These are phyloP conservation scores for Vickermania ingenoplastis DNA, from an alignment of 208 protist species.

Conservation along the genomic window DNA sequence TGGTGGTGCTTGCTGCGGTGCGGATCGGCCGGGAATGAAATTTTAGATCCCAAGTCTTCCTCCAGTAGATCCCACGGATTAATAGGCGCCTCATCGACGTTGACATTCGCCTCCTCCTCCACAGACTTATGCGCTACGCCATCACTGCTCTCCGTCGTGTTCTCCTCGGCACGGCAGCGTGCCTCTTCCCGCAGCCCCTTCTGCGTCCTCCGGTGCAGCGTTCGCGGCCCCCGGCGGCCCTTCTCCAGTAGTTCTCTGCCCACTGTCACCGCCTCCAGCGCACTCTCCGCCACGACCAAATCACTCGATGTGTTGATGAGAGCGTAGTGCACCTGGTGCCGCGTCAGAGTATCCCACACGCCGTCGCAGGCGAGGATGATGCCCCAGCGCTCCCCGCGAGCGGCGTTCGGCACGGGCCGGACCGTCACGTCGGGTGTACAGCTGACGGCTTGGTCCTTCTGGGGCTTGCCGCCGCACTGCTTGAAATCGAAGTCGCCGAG, in stretches of 20 bases:
- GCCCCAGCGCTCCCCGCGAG: constrained; percentile 33
- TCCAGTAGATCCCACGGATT: neutral
- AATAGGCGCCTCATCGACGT: neutral
- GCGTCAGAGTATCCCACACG: constrained; percentile 70
- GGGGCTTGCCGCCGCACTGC: constrained; percentile 47
- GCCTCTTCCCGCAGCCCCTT: neutral
- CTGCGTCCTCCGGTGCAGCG: neutral
- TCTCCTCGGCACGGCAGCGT: neutral
- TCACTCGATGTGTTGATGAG: constrained; percentile 61
- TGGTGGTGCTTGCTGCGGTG: neutral
- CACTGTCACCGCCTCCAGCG: constrained; percentile 33
- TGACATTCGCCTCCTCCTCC: neutral
- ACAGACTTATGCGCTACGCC: neutral
- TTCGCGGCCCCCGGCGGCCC: constrained; percentile 13
- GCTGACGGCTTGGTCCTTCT: constrained; percentile 58
- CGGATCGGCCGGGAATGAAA: neutral
- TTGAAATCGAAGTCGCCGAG: constrained; percentile 86
- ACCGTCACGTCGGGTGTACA: constrained; percentile 59
- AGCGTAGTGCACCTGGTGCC: constrained; percentile 67
- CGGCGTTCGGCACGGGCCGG: constrained; percentile 33
- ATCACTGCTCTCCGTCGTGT: neutral
- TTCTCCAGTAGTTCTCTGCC: constrained; percentile 29
- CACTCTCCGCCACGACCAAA: constrained; percentile 39
- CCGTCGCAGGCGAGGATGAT: constrained; percentile 77
- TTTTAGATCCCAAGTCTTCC: neutral